Evolutionary conservation across 352 stramenopile genomes (phyloP), one percentile per base, ranked within the genome.

Genomic region (Globisporangium irregulare): DNA sequence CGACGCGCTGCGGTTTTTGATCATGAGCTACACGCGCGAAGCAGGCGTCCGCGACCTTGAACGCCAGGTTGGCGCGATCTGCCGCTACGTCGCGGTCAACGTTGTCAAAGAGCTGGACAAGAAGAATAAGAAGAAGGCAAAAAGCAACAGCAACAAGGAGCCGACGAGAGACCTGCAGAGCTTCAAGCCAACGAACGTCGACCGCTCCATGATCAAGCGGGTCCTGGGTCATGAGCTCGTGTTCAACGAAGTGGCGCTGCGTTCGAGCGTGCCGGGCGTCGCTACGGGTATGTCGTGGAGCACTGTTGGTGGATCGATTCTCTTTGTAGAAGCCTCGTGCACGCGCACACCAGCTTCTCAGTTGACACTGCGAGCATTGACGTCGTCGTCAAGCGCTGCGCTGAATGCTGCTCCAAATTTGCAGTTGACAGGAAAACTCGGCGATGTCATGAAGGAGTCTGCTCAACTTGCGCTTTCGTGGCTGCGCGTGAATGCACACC

Each of bases 391-490:
- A 10, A 68, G 56, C 27, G 66, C 72, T 29, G 72, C 70, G 12
- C 66, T 64, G 14, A 71, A 72, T 18, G 32, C 67, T 18, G 34
- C 75, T 1, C 83, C 83, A 34, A 78, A 65, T 0, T 62, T 93
- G 24, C 80, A 92, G 62, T 73, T 93, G 20, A 93, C 84, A 32
- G 86, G 85, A 12, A 93, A 90, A 41, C 72, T 94, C 7, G 83
- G 85, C n/a, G 82, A 97, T 50, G 87, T 95, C 27, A 96, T 96
- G 90, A 95, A 96, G 59, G 90, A 97, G 60, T 96, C 88, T 22
- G 87, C 88, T 4, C 81, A 93, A 36, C 82, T 97, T 32, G 90
- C 87, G 24, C 74, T 97, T 32, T 92, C 84, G 55, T 97, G 87
- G 87, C 69, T 97, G 56, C 80, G 87, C 18, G 82, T 78, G 9